Base-by-base conservation (phyloP, 2,329 filamentous ascomycete genomes). In the Aureobasidium uvarum region DNA sequence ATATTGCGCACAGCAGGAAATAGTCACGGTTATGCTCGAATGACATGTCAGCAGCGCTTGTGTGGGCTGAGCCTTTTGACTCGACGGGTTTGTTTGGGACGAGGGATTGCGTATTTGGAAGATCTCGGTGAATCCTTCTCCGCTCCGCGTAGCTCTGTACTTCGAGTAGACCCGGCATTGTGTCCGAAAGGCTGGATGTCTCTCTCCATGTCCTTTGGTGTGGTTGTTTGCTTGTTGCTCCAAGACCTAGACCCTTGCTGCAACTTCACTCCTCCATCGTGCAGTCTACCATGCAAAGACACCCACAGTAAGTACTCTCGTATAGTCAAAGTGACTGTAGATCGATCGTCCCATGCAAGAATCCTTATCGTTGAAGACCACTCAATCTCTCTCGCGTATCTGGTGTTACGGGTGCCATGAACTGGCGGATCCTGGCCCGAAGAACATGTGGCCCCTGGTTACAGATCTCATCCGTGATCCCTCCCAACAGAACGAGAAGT, bases 341-440 rank as follows among this genome's bases (percentile, higher is more conserved):
- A 60, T 46, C 56, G 28, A 59, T 59, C 56, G 39, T 45, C 25
- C 33, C 23, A 38, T 18, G 13, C 38, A 58, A 58, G 25, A 20
- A 58, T 13, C 54, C 54, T 31, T 58, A 58, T 45, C 23, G 16
- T n/a, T 20, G 28, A 23, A 20, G 7, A n/a, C 31, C 10, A 28
- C 28, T 25, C n/a, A 36, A 36, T 46, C 25, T 46, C 41, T 46
- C 28, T 48, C 14, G 43, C 41, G 41, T 60, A 41, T 58, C 38
- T 58, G 16, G 43, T 48, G 41, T 41, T 13, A 33, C 20, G 14
- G 14, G 33, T 8, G 3, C n/a, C 31, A 36, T 48, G 28, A 31
- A n/a, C 20, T 18, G 33, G 33, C 33, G 10, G 33, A 36, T 48
- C n/a, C 20, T 18, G 25, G 13, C 28, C 28, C 45, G 31, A 31